Base-by-base conservation (phyloP, 2,329 filamentous ascomycete genomes). In the Cercospora canescens region DNA sequence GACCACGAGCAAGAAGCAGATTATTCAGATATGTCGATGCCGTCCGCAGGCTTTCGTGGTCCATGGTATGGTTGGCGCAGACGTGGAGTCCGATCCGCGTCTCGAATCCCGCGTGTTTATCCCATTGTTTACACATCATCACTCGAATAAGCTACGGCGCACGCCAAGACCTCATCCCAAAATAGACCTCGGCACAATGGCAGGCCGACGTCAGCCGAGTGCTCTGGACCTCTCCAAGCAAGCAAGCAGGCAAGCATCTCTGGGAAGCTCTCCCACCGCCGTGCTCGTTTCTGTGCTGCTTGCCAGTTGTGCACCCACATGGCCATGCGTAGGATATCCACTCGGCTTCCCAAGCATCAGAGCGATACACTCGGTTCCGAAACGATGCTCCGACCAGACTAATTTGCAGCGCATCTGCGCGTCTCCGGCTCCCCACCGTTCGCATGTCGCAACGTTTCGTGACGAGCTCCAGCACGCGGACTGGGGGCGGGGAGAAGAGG, bases 21-120 rank as follows among this genome's bases (percentile, higher is more conserved):
- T 89, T 89, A 78, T 90, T 89, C 68, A 90, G 82, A 75, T 90
- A 89, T 6, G 82, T 83, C 32, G 87, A 87, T 26, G 88, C 88
- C 50, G 86, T 86, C 68, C 87, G 83, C 65, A 89, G 78, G 74
- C 84, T 87, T 66, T 81, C 80, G 69, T 81, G 76, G 68, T 84
- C 82, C 78, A 80, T 80, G 79, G 65, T 54, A 16, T 55, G 34
- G n/a, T 24, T 35, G n/a, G 28, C 18, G 26, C 50, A 54, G 24
- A 32, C 30, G 52, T 56, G 28, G 24, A 56, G 32, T 56, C 52
- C 52, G 16, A 35, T 34, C 52, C 52, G 30, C 30, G 52, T 34
- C 28, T 18, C 28, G 52, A 55, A 55, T 34, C 52, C 32, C 32
- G 45, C 59, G 34, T 32, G 58, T 48, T 50, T 50, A 34, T 35